These are phyloP conservation scores for Paramecium biaurelia DNA, from an alignment of 73 alveolate species.

Conservation along the genomic window DNA sequence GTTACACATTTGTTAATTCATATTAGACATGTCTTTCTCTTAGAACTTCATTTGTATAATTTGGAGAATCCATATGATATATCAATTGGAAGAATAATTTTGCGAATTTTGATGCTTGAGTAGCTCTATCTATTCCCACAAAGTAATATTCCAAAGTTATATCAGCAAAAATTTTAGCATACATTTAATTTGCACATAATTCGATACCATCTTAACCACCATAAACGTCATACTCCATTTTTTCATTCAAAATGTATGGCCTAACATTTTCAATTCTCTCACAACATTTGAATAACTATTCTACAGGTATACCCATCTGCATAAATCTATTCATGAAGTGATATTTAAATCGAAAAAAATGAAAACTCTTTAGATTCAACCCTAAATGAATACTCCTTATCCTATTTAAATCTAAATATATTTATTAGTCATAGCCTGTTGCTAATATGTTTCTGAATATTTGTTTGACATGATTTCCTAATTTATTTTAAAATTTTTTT, in stretches of 20 bases:
- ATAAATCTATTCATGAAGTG: neutral
- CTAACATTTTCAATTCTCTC: slow-evolving; percentile 8
- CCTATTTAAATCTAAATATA: neutral
- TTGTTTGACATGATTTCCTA: neutral
- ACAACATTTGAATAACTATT: neutral
- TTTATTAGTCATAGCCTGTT: neutral
- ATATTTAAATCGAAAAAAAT: slow-evolving; percentile 11
- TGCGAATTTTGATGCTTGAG: neutral
- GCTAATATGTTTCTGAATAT: neutral
- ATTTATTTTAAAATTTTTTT: neutral
- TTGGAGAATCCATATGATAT: slow-evolving; percentile 16
- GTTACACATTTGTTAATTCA: neutral
- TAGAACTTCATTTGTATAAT: neutral
- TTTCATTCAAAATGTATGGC: slow-evolving; percentile 15
- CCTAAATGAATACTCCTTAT: neutral
- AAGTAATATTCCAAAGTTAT: neutral
- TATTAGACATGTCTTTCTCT: neutral
- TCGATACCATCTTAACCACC: slow-evolving; percentile 25
- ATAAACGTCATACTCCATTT: neutral
- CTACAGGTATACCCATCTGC: neutral
- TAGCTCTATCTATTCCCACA: neutral
- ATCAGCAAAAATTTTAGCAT: slow-evolving; percentile 7
- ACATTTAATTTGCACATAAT: neutral
- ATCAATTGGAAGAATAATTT: neutral
- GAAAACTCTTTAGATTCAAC: neutral